phyloP scores from a whole-genome alignment of 805 yeast genomes.

The Nematodospora valgi region DNA sequence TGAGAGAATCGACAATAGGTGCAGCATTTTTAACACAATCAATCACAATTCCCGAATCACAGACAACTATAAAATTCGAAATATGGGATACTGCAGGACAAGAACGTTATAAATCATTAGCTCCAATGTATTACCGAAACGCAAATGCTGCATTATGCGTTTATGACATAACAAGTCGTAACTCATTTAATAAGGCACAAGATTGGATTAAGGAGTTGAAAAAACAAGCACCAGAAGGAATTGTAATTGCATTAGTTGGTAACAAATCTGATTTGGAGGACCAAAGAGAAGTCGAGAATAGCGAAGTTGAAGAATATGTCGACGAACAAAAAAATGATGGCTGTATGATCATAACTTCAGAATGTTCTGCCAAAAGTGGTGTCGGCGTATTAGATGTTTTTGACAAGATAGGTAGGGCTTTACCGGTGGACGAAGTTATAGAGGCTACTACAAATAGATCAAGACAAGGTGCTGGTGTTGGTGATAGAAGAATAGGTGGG shows the following conservation, averaged over 20 bases:
- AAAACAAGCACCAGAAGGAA: constrained; percentile 70
- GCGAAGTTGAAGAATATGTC: constrained; percentile 48
- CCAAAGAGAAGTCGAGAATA: constrained; percentile 41
- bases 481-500: constrained; percentile 27
- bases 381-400: constrained; percentile 43
- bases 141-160: constrained; percentile 75
- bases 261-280: constrained; percentile 62
- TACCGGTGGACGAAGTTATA: constrained; percentile 39
- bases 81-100: constrained; percentile 98
- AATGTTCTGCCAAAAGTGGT: constrained; percentile 44
- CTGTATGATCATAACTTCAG: constrained; percentile 24
- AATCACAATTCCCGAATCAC: constrained; percentile 49
- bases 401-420: constrained; percentile 36
- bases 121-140: constrained; percentile 46
- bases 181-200: constrained; percentile 68
- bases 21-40: constrained; percentile 79
- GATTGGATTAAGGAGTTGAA: constrained; percentile 78
- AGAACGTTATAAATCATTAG: constrained; percentile 41
- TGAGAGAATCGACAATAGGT: constrained; percentile 78
- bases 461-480: constrained; percentile 17
- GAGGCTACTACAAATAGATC: constrained; percentile 20
- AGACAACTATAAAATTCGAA: constrained; percentile 61
- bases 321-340: constrained; percentile 45
- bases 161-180: constrained; percentile 66
- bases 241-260: constrained; percentile 83